Conservation (phyloP, 371 early-diverging fungal species). For the Syncephalastrum monosporum region DNA sequence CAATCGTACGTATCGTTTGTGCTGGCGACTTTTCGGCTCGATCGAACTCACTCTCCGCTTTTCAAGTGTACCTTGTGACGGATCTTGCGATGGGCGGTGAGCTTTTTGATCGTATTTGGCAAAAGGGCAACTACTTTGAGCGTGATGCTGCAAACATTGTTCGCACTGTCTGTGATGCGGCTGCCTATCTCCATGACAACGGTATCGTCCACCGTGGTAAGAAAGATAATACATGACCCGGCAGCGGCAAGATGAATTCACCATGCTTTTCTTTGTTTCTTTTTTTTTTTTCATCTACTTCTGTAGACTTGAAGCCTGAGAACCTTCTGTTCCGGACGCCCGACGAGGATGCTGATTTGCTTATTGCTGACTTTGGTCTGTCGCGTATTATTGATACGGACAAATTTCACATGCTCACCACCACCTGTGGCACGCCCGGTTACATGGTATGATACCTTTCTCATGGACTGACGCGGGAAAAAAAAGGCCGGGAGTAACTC, state of each 20-base stretch:
- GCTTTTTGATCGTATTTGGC: slow-evolving; percentile 86
- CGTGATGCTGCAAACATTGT: slow-evolving; percentile 85
- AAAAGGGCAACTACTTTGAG: slow-evolving; percentile 81
- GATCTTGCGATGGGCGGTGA: slow-evolving; percentile 91
- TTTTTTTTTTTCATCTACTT: too few relatives aligned
- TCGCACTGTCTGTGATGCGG: slow-evolving; percentile 71
- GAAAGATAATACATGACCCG: slow-evolving; percentile 1
- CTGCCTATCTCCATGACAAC: slow-evolving; percentile 81
- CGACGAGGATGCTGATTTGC: slow-evolving; percentile 67
- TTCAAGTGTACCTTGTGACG: slow-evolving; percentile 82
- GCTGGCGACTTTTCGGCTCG: not conserved
- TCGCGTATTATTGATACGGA: slow-evolving; percentile 80
- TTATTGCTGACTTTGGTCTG: slow-evolving; percentile 92
- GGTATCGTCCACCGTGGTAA: slow-evolving; percentile 88
- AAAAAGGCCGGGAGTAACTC: not conserved
- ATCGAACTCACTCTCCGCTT: not conserved
- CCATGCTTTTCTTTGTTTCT: not conserved
- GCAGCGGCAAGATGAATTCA: not conserved
- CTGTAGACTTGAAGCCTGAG: slow-evolving; percentile 62
- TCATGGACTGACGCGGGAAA: too few relatives aligned
- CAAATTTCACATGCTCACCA: slow-evolving; percentile 72
- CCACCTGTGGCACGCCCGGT: slow-evolving; percentile 86
- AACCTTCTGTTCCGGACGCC: slow-evolving; percentile 81
- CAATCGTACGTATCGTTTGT: slow-evolving; percentile 59
- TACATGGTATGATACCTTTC: slow-evolving; percentile 59